Percentiles rank a stretch among this genome's conserved stretches.
Conservation (phyloP, 2,329 filamentous ascomycete genomes). For the Aureobasidium uvarum region DNA sequence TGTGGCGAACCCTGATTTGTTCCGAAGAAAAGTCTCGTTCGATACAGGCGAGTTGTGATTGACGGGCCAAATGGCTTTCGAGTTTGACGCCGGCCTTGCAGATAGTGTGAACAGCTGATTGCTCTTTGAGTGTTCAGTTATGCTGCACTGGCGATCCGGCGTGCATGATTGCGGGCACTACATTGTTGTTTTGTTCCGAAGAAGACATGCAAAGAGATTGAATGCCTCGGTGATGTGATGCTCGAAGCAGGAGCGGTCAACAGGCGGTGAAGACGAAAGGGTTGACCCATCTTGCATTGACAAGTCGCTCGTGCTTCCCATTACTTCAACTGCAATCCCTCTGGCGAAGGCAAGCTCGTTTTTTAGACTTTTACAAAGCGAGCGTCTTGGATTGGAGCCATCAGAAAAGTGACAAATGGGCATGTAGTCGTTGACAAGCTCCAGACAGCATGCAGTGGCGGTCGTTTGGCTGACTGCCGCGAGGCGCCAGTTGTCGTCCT, state of each 20-base stretch:
- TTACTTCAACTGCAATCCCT: not conserved
- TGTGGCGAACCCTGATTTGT: constrained; percentile 12
- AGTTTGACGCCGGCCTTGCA: constrained; percentile 25
- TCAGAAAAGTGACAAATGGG: constrained; percentile 22
- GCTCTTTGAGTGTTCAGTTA: not conserved
- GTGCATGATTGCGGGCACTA: constrained; percentile 8
- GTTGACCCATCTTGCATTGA: constrained; percentile 15
- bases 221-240: constrained; percentile 15
- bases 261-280: constrained; percentile 20
- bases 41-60: constrained; percentile 9
- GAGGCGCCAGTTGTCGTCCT: constrained; percentile 15
- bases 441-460: not conserved
- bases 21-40: not conserved
- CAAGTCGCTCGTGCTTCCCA: not conserved
- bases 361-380: not conserved
- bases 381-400: not conserved
- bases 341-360: not conserved
- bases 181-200: constrained; percentile 11
- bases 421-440: constrained; percentile 11
- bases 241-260: constrained; percentile 19
- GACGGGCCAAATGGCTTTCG: constrained; percentile 11
- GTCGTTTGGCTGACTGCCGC: constrained; percentile 13
- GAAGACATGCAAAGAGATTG: constrained; percentile 7
- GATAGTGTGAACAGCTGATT: constrained; percentile 21
- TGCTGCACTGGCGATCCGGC: constrained; percentile 20